phyloP scores from a whole-genome alignment of 2,329 filamentous ascomycete species.

The Aspergillus quadricinctus region DNA sequence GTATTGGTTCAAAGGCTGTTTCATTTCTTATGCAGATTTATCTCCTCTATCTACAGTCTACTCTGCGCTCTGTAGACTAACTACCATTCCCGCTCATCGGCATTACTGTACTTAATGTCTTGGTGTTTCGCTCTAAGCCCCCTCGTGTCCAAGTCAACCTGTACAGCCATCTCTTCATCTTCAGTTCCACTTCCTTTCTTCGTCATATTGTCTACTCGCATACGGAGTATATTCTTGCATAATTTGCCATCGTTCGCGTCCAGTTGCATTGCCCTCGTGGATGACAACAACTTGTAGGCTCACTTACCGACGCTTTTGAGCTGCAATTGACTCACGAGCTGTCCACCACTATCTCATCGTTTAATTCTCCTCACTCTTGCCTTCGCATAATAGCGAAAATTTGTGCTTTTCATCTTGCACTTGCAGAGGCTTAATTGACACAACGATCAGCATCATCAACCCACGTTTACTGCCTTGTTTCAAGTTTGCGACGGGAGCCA shows the following conservation, averaged over 20 bases:
- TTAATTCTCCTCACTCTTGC: neutral
- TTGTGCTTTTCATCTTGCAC: neutral
- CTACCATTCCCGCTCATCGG: neutral
- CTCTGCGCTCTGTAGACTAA: neutral
- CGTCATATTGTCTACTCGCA: neutral
- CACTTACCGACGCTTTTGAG: neutral
- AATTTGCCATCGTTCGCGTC: neutral
- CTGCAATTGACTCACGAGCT: neutral
- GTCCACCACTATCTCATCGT: neutral
- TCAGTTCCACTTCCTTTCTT: neutral
- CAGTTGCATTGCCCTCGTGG: neutral
- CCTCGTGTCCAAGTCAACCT: neutral
- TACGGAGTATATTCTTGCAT: neutral
- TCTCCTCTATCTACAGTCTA: no score
- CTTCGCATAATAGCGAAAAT: neutral
- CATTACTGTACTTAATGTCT: neutral
- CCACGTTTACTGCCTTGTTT: conserved; percentile 2
- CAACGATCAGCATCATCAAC: neutral
- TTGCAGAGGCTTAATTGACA: neutral
- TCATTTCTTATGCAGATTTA: neutral
- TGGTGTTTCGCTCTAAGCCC: neutral
- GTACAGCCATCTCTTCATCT: neutral
- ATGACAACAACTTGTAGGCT: neutral
- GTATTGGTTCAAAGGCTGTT: neutral
- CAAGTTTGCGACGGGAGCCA: conserved; percentile 21